phyloP scores from a whole-genome alignment of 345 rosid genomes.

The Cochlearia excelsa region DNA sequence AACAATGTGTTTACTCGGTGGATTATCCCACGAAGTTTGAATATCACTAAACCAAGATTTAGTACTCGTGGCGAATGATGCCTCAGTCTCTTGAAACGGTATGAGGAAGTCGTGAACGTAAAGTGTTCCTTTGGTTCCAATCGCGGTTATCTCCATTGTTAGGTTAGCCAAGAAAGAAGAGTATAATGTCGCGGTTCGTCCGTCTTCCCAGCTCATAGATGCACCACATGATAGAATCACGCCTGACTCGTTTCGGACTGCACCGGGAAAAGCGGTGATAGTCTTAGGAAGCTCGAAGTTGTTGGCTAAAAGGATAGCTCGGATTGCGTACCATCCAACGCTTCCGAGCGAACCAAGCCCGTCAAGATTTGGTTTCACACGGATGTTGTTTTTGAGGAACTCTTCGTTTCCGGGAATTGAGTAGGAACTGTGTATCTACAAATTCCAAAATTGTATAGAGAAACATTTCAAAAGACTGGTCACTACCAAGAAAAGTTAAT shows the following conservation, averaged over 20 bases:
- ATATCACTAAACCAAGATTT: slow-evolving; percentile 51
- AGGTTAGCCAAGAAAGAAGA: slow-evolving; percentile 74
- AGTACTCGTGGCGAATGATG: slow-evolving; percentile 44
- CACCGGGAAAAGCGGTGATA: slow-evolving; percentile 48
- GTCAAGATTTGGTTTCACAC: slow-evolving; percentile 86
- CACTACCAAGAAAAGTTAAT: background rate
- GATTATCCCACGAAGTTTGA: slow-evolving; percentile 32
- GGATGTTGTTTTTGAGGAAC: slow-evolving; percentile 70
- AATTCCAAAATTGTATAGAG: background rate
- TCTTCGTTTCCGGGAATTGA: slow-evolving; percentile 50
- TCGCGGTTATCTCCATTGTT: slow-evolving; percentile 70
- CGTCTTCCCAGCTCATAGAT: slow-evolving; percentile 71
- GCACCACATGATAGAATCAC: slow-evolving; percentile 79
- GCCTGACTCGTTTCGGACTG: slow-evolving; percentile 62
- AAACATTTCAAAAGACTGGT: background rate
- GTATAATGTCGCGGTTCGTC: slow-evolving; percentile 62
- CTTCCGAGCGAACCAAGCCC: slow-evolving; percentile 91
- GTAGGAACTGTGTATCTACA: slow-evolving; percentile 65
- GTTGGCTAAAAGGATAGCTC: slow-evolving; percentile 59
- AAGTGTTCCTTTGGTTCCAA: slow-evolving; percentile 69
- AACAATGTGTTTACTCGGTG: slow-evolving; percentile 57
- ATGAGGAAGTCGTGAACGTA: slow-evolving; percentile 63
- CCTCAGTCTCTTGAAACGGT: slow-evolving; percentile 64
- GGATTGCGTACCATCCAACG: slow-evolving; percentile 76
- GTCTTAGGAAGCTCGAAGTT: slow-evolving; percentile 67